phyloP scores from a whole-genome alignment of 208 protist species.

The Crithidia bombi region DNA sequence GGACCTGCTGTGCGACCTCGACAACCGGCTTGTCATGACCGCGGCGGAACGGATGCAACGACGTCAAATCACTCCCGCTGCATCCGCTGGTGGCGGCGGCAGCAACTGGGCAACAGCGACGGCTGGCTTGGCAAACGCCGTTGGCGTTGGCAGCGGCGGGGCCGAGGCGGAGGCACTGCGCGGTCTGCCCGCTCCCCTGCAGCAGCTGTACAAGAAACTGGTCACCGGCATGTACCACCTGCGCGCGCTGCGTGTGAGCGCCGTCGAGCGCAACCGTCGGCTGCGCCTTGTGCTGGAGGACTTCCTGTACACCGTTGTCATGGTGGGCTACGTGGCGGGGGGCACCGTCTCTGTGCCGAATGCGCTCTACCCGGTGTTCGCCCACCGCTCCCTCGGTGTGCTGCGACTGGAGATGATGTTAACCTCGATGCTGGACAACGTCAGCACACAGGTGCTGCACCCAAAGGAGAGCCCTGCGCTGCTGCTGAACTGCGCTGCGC shows the following conservation, averaged over 20 bases:
- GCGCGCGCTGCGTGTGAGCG: conserved; percentile 47
- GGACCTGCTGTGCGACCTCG: conserved; percentile 79
- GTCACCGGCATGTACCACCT: conserved; percentile 41
- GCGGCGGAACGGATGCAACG: conserved; percentile 38
- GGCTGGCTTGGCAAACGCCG: conserved; percentile 47
- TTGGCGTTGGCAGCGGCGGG: conserved; percentile 22
- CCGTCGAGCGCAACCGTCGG: conserved; percentile 45
- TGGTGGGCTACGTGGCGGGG: conserved; percentile 36
- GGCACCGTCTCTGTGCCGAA: conserved; percentile 24
- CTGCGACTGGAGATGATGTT: conserved; percentile 42
- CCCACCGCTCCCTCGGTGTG: conserved; percentile 32
- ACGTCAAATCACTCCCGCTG: conserved; percentile 7
- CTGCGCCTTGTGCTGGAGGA: conserved; percentile 64
- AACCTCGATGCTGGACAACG: conserved; percentile 48
- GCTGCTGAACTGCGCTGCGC: conserved; percentile 45
- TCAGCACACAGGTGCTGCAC: conserved; percentile 39
- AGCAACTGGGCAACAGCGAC: conserved; percentile 44
- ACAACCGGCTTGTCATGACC: conserved; percentile 50
- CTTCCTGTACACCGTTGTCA: conserved; percentile 45
- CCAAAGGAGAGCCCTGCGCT: conserved; percentile 45
- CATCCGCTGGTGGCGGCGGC: conserved; percentile 18
- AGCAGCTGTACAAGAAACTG: conserved; percentile 50
- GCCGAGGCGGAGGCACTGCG: conserved; percentile 29
- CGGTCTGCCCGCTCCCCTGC: conserved; percentile 21
- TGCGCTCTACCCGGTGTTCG: conserved; percentile 39